Evolutionary conservation across 2,329 filamentous ascomycete genomes (phyloP).

Genomic region (Trichoderma citrinoviride): DNA sequence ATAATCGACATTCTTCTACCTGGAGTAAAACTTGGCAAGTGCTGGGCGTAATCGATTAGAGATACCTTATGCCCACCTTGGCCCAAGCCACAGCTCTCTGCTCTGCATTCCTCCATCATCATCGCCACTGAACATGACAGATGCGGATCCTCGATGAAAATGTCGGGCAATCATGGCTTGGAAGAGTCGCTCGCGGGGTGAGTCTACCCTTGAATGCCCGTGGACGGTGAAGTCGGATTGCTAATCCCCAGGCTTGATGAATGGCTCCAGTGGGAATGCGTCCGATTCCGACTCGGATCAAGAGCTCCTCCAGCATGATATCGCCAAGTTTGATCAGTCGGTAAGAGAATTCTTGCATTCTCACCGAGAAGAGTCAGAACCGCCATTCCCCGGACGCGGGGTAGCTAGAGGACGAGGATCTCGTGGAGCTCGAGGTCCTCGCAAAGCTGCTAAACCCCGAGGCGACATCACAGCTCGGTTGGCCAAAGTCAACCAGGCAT

Average conservation of each 20-base stretch:
- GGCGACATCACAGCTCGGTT: conserved; percentile 69
- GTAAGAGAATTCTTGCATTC: conserved; percentile 42
- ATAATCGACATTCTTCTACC: no score
- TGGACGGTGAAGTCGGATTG: neutral
- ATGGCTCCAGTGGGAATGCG: conserved; percentile 28
- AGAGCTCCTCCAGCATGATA: conserved; percentile 45
- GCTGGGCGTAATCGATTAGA: neutral
- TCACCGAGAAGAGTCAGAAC: conserved; percentile 33
- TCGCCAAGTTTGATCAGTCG: conserved; percentile 43
- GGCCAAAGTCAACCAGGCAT: conserved; percentile 65
- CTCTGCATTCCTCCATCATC: neutral
- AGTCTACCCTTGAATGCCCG: neutral
- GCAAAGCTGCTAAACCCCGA: conserved; percentile 64
- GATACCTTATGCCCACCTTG: neutral
- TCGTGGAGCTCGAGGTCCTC: conserved; percentile 47
- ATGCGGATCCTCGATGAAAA: neutral
- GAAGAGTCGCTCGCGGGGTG: neutral
- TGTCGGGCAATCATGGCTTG: neutral
- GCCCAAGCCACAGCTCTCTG: neutral
- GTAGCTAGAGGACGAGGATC: conserved; percentile 31
- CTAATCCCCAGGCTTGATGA: neutral
- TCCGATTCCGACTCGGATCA: conserved; percentile 46
- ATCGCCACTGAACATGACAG: neutral
- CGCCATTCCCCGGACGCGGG: conserved; percentile 25
- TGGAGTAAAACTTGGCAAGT: no score